Evolutionary conservation across 441 rosid species (phyloP).

Genomic region (Melianthus villosus): DNA sequence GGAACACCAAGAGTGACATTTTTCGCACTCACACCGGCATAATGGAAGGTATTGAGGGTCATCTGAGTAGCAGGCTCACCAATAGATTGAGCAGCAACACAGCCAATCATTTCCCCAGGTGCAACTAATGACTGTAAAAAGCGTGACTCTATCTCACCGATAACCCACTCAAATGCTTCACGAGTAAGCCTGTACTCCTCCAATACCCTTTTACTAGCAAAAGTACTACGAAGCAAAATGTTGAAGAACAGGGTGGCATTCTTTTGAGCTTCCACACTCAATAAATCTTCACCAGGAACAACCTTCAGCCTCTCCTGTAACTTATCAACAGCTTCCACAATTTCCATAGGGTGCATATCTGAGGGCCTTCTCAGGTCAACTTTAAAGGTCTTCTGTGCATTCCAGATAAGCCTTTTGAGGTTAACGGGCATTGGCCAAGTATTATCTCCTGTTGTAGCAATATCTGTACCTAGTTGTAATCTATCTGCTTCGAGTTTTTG

Average conservation of each 20-base stretch:
- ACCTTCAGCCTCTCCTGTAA: conserved; percentile 92
- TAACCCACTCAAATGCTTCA: conserved; percentile 96
- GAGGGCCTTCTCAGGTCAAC: conserved; percentile 69
- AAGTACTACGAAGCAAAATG: conserved; percentile 89
- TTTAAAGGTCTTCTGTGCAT: conserved; percentile 85
- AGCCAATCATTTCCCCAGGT: conserved; percentile 98
- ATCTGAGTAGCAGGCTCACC: conserved; percentile 99
- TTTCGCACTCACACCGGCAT: conserved; percentile 99
- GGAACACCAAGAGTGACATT: conserved; percentile 98
- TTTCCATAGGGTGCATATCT: conserved; percentile 91
- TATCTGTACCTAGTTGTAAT: conserved; percentile 68
- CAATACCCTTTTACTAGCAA: conserved; percentile 95
- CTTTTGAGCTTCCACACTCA: conserved; percentile 97
- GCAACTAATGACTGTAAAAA: conserved; percentile 86
- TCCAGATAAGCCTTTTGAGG: conserved; percentile 79
- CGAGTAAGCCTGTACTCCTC: conserved; percentile 92
- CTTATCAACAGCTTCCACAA: conserved; percentile 91
- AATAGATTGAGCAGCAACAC: conserved; percentile 98
- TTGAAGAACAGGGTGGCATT: conserved; percentile 91
- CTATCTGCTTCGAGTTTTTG: conserved; percentile 72
- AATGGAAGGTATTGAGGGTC: conserved; percentile 96
- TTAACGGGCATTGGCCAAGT: conserved; percentile 90
- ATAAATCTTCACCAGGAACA: conserved; percentile 80
- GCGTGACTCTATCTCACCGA: conserved; percentile 92
- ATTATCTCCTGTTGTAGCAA: conserved; percentile 76